These are phyloP conservation scores for Barnettozyma vustinii DNA, from an alignment of 805 yeast species.

Conservation along the genomic window DNA sequence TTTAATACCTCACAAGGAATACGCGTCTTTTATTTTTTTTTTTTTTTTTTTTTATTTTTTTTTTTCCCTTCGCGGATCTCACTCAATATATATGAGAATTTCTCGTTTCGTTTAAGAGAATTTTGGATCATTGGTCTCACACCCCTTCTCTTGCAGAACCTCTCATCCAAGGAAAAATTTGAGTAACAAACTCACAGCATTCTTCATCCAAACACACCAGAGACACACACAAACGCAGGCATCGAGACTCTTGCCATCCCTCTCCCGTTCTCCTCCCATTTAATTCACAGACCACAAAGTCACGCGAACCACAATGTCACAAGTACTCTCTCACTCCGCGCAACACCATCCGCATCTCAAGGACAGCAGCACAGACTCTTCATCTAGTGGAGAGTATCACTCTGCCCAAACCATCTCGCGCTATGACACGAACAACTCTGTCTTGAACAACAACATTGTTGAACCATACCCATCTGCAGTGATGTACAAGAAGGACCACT, in stretches of 20 bases:
- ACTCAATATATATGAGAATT: too few relatives aligned
- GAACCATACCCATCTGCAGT: constrained; percentile 6
- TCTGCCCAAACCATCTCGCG: constrained; percentile 4
- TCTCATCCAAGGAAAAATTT: too few relatives aligned
- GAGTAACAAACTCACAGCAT: too few relatives aligned
- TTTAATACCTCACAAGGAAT: too few relatives aligned
- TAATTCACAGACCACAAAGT: not conserved
- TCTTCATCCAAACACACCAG: not conserved
- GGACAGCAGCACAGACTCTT: constrained; percentile 5
- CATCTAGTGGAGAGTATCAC: constrained; percentile 6
- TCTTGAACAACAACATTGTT: constrained; percentile 6
- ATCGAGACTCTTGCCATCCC: not conserved
- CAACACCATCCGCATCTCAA: not conserved
- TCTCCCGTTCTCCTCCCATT: too few relatives aligned
- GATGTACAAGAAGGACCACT: not conserved
- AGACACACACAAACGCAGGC: not conserved
- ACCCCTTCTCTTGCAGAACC: not conserved
- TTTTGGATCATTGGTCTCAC: not conserved
- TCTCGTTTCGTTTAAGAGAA: not conserved
- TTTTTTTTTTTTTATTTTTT: too few relatives aligned
- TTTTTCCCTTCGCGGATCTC: not conserved
- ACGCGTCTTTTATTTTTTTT: not conserved
- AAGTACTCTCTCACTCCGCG: not conserved
- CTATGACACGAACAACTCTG: constrained; percentile 3
- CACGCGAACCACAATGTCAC: not conserved